phyloP scores from a whole-genome alignment of 192 early-diverging fungal species.

The Lobulomyces angularis region DNA sequence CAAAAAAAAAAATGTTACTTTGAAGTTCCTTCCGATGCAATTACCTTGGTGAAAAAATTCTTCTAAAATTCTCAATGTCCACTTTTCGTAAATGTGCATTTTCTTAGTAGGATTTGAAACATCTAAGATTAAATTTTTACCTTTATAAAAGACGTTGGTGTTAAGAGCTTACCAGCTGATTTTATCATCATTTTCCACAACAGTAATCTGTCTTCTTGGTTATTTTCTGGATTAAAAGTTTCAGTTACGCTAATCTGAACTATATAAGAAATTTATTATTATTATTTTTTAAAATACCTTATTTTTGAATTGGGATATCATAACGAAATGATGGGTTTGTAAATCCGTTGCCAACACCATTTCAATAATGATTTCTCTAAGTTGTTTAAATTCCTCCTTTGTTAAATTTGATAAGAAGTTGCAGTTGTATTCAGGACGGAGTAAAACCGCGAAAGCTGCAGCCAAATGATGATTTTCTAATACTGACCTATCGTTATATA shows the following conservation, averaged over 20 bases:
- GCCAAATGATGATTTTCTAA: constrained; percentile 43
- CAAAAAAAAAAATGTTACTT: too few species aligned
- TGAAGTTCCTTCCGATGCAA: too few species aligned
- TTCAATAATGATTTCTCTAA: constrained; percentile 32
- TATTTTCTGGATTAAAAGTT: background rate
- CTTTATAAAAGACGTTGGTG: too few species aligned
- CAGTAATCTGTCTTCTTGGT: background rate
- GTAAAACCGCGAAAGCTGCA: constrained; percentile 22
- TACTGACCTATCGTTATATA: constrained; percentile 44
- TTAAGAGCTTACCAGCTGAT: too few species aligned
- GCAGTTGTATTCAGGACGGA: constrained; percentile 26
- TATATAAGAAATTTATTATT: background rate
- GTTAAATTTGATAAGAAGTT: constrained; percentile 31
- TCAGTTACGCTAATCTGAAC: background rate
- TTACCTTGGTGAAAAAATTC: constrained; percentile 2
- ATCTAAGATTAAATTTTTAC: too few species aligned
- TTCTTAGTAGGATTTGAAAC: constrained; percentile 1
- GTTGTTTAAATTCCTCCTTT: constrained; percentile 17
- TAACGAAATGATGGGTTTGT: constrained; percentile 26
- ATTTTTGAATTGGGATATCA: constrained; percentile 37
- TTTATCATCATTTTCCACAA: constrained; percentile 3
- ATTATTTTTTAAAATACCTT: constrained; percentile 15
- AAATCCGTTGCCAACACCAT: constrained; percentile 40
- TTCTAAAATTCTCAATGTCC: background rate
- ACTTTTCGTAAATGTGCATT: constrained; percentile 6